Percentiles rank a stretch among this genome's conserved stretches.
Conservation (phyloP, 177 flowering plant species). For the Vitis hybrid region DNA sequence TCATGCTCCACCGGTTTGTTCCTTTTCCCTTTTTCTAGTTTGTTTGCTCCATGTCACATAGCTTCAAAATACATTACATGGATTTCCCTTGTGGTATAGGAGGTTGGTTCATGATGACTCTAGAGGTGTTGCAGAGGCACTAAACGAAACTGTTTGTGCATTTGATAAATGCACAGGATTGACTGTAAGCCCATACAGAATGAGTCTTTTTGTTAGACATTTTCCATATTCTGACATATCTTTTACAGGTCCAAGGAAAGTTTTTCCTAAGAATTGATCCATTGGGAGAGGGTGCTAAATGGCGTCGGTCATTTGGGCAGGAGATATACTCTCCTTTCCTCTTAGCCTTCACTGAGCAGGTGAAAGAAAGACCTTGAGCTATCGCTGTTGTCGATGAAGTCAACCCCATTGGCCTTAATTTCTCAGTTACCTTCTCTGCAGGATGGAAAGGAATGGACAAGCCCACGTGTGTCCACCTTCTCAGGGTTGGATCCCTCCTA, state of each 20-base stretch:
- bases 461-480: slow-evolving; percentile 16
- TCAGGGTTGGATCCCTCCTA: slow-evolving; percentile 21
- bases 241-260: slow-evolving; percentile 23
- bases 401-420: background rate
- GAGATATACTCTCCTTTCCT: slow-evolving; percentile 33
- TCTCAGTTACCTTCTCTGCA: background rate
- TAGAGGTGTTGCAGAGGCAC: slow-evolving; percentile 87
- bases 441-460: slow-evolving; percentile 19
- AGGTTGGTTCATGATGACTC: slow-evolving; percentile 84
- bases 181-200: slow-evolving; percentile 42
- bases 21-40: background rate
- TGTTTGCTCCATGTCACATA: too few relatives aligned
- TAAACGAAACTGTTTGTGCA: slow-evolving; percentile 75
- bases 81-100: slow-evolving; percentile 37
- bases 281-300: slow-evolving; percentile 24
- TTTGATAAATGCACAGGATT: slow-evolving; percentile 66
- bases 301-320: slow-evolving; percentile 31
- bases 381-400: background rate
- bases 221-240: too few relatives aligned
- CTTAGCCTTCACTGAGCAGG: slow-evolving; percentile 30
- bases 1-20: slow-evolving; percentile 89
- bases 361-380: background rate
- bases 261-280: slow-evolving; percentile 20
- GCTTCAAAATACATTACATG: background rate
- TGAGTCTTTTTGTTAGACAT: too few relatives aligned